Evolutionary conservation across 306 rosid species (phyloP).

Genomic region (Arachis stenosperma): DNA sequence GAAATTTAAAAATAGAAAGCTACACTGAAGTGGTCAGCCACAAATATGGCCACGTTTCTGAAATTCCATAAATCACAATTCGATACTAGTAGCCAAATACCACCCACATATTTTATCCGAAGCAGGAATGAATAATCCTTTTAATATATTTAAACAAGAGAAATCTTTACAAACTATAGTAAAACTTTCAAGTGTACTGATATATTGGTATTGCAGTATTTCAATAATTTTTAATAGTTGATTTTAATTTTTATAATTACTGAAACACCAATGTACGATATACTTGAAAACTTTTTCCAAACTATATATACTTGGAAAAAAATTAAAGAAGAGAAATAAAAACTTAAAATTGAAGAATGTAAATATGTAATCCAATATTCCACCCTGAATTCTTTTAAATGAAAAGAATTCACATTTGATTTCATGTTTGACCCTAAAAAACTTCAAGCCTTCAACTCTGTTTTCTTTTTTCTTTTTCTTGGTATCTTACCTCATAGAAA

Average conservation of each 20-base stretch:
- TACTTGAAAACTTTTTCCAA: too few relatives aligned
- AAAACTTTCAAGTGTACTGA: too few relatives aligned
- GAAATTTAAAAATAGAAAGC: neutral
- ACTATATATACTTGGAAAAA: neutral
- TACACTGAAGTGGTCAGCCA: slow-evolving; percentile 27
- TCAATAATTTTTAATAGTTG: too few relatives aligned
- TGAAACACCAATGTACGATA: too few relatives aligned
- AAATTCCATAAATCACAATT: slow-evolving; percentile 35
- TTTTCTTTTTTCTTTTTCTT: slow-evolving; percentile 37
- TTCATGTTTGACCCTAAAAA: slow-evolving; percentile 65
- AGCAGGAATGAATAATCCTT: slow-evolving; percentile 38
- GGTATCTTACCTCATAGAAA: slow-evolving; percentile 57
- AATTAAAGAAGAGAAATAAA: neutral
- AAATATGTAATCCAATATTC: slow-evolving; percentile 44
- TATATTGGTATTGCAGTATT: too few relatives aligned
- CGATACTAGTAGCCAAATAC: slow-evolving; percentile 42
- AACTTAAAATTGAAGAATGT: slow-evolving; percentile 41
- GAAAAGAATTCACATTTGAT: slow-evolving; percentile 57
- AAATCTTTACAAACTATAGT: slow-evolving; percentile 31
- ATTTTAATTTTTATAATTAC: too few relatives aligned
- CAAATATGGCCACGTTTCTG: slow-evolving; percentile 42
- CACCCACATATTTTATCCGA: slow-evolving; percentile 52
- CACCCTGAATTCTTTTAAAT: slow-evolving; percentile 41
- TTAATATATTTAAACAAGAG: slow-evolving; percentile 2
- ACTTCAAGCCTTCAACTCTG: slow-evolving; percentile 34